phyloP scores from a whole-genome alignment of 2,329 filamentous ascomycete genomes.

The Leptographium galeiforme region DNA sequence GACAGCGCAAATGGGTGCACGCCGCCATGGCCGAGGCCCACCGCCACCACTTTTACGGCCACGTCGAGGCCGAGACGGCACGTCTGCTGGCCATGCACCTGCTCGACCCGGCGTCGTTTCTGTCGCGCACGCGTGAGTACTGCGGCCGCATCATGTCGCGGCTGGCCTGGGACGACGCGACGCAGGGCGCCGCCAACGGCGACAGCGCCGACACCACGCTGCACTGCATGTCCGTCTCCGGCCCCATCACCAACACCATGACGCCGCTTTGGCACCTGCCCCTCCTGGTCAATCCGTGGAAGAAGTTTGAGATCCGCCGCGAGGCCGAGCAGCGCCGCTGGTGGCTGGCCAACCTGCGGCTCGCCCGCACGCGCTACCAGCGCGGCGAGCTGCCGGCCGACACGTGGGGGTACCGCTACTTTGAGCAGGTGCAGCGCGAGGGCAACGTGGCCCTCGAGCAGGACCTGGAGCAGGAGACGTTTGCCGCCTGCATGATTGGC shows the following conservation, averaged over 20 bases:
- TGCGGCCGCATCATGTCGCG: constrained; percentile 36
- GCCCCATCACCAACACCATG: constrained; percentile 35
- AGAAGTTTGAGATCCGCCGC: constrained; percentile 28
- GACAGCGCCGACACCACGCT: constrained; percentile 32
- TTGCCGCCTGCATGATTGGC: constrained; percentile 36
- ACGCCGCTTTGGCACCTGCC: constrained; percentile 33
- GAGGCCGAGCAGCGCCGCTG: constrained; percentile 29
- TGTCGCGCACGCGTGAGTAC: constrained; percentile 31
- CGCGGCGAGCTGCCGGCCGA: constrained; percentile 26
- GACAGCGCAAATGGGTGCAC: constrained; percentile 37
- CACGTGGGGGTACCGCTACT: constrained; percentile 36
- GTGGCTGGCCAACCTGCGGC: constrained; percentile 29
- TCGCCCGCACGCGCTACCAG: constrained; percentile 27
- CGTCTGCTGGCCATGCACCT: constrained; percentile 32
- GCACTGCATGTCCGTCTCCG: constrained; percentile 37
- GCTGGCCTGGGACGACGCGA: constrained; percentile 35
- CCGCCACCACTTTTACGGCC: constrained; percentile 30
- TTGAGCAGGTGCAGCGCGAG: constrained; percentile 25
- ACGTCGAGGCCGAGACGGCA: constrained; percentile 32
- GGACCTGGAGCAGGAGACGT: constrained; percentile 27
- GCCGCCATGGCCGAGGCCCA: constrained; percentile 27
- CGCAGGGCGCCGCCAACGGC: constrained; percentile 30
- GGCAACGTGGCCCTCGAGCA: constrained; percentile 28
- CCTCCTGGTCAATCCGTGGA: constrained; percentile 32
- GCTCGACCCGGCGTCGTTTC: constrained; percentile 31